Base-by-base conservation (phyloP, 306 rosid genomes). In the Crataegus laevigata region DNA sequence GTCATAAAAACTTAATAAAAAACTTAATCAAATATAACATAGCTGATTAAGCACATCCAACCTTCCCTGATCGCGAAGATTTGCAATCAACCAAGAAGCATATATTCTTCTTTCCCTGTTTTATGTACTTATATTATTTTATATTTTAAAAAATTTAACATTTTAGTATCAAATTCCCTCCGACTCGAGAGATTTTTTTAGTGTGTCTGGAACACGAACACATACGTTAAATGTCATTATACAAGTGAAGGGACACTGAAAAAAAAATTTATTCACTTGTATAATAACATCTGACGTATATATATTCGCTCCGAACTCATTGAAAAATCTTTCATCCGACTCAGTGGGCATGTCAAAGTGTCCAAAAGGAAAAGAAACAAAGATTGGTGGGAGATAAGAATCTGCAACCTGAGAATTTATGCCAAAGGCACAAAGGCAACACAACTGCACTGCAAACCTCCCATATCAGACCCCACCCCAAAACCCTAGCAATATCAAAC, bases 301-400 rank as follows among this genome's bases (percentile, higher is more conserved):
- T 34, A 34, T 34, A 2, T 34, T 0, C 6, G 2, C 6, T 32
- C 6, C 6, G 34, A 32, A 5, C 7, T 5, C 36, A 32, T 32
- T 32, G 1, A 32, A 32, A 32, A 32, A 32, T 5, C 6, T 32
- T 9, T 34, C 3, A 34, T 4, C 21, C 8, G 52, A 59, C 80
- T 68, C 50, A 38, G 50, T 58, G 75, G 71, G 51, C 60, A 22
- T 45, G 50, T 60, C 25, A 17, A 75, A 14, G 63, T 65, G 0
- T 30, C 64, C 71, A 29, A 30, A 45, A 47, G 22, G 5, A 21
- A 19, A 7, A 47, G 34, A 7, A 73, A 55, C 19, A 50, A 78
- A 61, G 74, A 75, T 59, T 75, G 78, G 84, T 57, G 26, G 72
- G 26, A 28, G 74, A 80, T 71, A 68, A 68, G 77, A 77, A 66